These are phyloP conservation scores for Vigna nakashimae DNA, from an alignment of 306 rosid species.

Conservation along the genomic window DNA sequence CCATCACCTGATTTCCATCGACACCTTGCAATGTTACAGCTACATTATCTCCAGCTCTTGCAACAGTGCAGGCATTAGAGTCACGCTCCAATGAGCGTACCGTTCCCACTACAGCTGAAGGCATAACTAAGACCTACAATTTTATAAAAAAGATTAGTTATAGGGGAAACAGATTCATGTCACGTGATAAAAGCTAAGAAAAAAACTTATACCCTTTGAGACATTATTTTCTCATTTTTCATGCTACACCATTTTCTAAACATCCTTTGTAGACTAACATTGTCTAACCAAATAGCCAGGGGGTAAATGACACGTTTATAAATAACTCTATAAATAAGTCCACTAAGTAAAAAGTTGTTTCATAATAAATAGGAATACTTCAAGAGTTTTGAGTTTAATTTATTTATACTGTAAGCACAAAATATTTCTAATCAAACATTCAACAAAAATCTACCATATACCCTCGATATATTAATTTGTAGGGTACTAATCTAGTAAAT, in stretches of 20 bases:
- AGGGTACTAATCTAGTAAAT: background rate
- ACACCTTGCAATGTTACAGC: slow-evolving; percentile 81
- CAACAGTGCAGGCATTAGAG: slow-evolving; percentile 73
- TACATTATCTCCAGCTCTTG: slow-evolving; percentile 95
- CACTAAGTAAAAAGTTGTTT: slow-evolving; percentile 2
- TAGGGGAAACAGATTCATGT: slow-evolving; percentile 5
- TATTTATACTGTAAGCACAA: background rate
- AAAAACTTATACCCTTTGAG: background rate
- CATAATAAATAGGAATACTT: background rate
- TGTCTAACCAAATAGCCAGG: background rate
- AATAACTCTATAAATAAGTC: slow-evolving; percentile 15
- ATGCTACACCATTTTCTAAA: background rate
- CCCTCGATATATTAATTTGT: background rate
- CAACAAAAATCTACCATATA: slow-evolving; percentile 13
- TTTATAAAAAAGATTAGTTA: slow-evolving; percentile 11
- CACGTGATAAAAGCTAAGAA: background rate
- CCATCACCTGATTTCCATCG: slow-evolving; percentile 67
- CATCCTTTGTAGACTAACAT: slow-evolving; percentile 5
- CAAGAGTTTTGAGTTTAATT: background rate
- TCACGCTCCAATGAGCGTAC: slow-evolving; percentile 85
- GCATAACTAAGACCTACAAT: slow-evolving; percentile 87
- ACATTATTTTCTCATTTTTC: slow-evolving; percentile 5
- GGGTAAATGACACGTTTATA: slow-evolving; percentile 7
- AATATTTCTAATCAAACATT: background rate
- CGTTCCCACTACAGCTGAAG: slow-evolving; percentile 80